These are phyloP conservation scores for Wickerhamomyces silvicola DNA, from an alignment of 805 yeast species.

Conservation along the genomic window DNA sequence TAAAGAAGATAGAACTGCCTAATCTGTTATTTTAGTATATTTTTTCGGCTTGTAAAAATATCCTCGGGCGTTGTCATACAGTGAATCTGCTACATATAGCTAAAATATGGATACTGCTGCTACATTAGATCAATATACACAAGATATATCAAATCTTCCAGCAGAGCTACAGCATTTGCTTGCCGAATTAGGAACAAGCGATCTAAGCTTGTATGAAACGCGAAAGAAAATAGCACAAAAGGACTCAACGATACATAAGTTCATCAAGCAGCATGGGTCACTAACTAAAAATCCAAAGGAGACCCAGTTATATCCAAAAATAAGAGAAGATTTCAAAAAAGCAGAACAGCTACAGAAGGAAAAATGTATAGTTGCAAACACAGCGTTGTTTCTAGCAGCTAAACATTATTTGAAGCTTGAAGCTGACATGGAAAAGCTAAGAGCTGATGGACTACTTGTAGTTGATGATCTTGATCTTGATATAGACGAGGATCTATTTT, in stretches of 20 bases:
- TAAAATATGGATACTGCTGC: conserved; percentile 82
- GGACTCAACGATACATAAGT: conserved; percentile 79
- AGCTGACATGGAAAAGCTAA: conserved; percentile 67
- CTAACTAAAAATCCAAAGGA: conserved; percentile 79
- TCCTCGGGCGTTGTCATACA: too few relatives aligned
- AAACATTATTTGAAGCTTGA: conserved; percentile 72
- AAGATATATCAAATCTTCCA: conserved; percentile 76
- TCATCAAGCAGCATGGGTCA: conserved; percentile 78
- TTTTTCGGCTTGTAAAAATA: too few relatives aligned
- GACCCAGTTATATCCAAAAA: conserved; percentile 52
- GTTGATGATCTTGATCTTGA: conserved; percentile 33
- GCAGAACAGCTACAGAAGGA: conserved; percentile 65
- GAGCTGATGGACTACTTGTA: conserved; percentile 72
- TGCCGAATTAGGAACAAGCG: conserved; percentile 71
- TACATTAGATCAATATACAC: conserved; percentile 63
- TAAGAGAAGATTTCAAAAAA: conserved; percentile 58
- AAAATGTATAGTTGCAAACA: conserved; percentile 73
- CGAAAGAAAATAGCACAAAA: conserved; percentile 60
- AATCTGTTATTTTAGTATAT: too few relatives aligned
- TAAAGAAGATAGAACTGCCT: too few relatives aligned
- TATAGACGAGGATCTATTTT: conserved; percentile 27
- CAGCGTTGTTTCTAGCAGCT: conserved; percentile 70
- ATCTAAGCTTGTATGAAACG: conserved; percentile 56
- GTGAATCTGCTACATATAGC: background rate
- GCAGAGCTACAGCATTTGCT: conserved; percentile 76